Evolutionary conservation across 768 basidiomycete species (phyloP), one percentile per base, ranked within the genome.

Genomic region (Imleria badia): DNA sequence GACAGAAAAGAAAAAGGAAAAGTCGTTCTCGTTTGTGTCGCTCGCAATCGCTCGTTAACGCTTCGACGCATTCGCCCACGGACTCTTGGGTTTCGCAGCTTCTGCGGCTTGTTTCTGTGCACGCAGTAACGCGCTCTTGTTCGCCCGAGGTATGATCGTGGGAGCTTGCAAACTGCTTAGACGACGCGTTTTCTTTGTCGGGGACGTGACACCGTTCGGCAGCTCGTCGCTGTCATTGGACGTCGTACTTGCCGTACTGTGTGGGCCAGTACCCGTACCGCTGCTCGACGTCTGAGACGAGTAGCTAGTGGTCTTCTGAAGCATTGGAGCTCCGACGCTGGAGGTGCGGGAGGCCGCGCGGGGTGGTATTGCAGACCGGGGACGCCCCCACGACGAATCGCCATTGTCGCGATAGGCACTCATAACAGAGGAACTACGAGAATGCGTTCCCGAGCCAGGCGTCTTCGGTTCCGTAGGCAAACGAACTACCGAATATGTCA

Each of bases 41-140:
- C 20, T 45, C 23, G 36, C 29, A 19, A 35, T 30, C 31, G 19
- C 44, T 43, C 13, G 46, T 60, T 58, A 70, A 19, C 69, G 66
- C 26, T 38, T 61, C 17, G 68, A 62, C 20, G 69, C 69, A 29
- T 70, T 68, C 38, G 69, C 68, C 68, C 68, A 70, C 15, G 48
- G 68, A 29, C 68, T 70, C 60, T 66, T 72, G 6, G 69, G 68
- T 33, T 68, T 72, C 19, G 68, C 60, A 26, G 68, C 64, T 0
- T 70, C 70, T 17, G 41, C 47, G 4, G 61, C 86, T 72, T 81
- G 76, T 75, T 91, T 91, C 56, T 85, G 86, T 12, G 77, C 81
- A 22, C 90, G 78, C 50, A 93, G 67, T 7, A 82, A 72, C 3
- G 91, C 89, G 61, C 86, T 91, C 68, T 79, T 84, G 70, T 94